phyloP scores from a whole-genome alignment of 129 eudicot species.

The Lonicera japonica region DNA sequence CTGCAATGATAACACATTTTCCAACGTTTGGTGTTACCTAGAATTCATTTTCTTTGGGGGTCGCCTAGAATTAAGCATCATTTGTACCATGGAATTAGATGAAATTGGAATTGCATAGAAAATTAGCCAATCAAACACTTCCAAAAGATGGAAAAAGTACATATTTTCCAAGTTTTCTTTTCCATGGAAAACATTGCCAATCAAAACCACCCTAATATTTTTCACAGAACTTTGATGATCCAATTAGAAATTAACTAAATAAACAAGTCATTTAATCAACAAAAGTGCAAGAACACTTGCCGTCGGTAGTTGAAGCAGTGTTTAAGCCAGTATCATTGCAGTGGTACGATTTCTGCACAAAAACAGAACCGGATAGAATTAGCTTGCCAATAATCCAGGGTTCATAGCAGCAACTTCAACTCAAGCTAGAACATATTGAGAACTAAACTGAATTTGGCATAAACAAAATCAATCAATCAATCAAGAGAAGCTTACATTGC shows the following conservation, averaged over 20 bases:
- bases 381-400: not conserved
- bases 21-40: too few species aligned
- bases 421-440: not conserved
- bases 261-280: not conserved
- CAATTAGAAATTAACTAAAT: not conserved
- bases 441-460: not conserved
- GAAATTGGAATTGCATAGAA: not conserved
- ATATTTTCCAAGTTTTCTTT: too few species aligned
- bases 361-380: not conserved
- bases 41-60: too few species aligned
- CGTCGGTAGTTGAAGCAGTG: not conserved
- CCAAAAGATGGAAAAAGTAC: not conserved
- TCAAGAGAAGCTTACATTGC: slow-evolving; percentile 19
- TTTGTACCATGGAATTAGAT: not conserved
- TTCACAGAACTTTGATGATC: not conserved
- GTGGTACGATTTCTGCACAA: slow-evolving; percentile 8
- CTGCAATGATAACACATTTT: too few species aligned
- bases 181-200: not conserved
- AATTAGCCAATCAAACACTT: not conserved
- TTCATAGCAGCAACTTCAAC: not conserved
- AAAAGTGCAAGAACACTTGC: slow-evolving; percentile 17
- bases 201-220: too few species aligned
- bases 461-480: too few species aligned
- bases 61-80: too few species aligned
- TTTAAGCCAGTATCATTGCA: slow-evolving; percentile 3